Base-by-base conservation (phyloP, 805 yeast species). In the Limtongia smithiae region DNA sequence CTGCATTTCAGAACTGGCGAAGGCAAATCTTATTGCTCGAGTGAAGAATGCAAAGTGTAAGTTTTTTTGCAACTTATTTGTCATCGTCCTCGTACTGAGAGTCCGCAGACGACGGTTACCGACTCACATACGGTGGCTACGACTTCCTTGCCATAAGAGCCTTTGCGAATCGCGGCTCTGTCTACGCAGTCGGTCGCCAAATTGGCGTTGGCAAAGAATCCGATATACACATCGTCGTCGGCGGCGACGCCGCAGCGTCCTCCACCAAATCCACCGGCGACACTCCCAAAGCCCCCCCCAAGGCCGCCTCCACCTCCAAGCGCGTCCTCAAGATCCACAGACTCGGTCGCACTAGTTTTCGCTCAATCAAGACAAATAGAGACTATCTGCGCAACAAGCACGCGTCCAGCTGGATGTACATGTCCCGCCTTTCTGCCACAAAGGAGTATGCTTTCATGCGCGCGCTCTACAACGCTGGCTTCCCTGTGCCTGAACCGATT, bases 171-270 rank as follows among this genome's bases (percentile, higher is more conserved):
- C 75, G 88, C 58, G 80, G 82, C 36, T 75, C 87, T 0, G 64
- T 93, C 8, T 82, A 82, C 61, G 83, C 91, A 1, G 78, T 91
- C 14, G 97, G 96, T 15, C 75, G 82, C 39, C 85, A 84, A 8
- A 89, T 91, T 59, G 98, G 97, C 51, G 96, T 93, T 44, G 98
- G 98, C 61, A 93, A 93, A 65, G 98, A 93, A 68, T 89, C 97
- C 2, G 98, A 93, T 70, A 90, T 93, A 62, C 88, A 84, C 66
- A 77, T 90, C 11, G 90, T 85, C 1, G 81, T 83, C 49, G 90
- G 84, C 61, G 71, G 75, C 11, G n/a, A n/a, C n/a, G n/a, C n/a
- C n/a, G n/a, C n/a, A n/a, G n/a, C n/a, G n/a, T n/a, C n/a, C n/a
- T n/a, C n/a, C n/a, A n/a, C n/a, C n/a, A n/a, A n/a, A n/a, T n/a